Evolutionary conservation across 441 rosid genomes (phyloP), one percentile per base, ranked within the genome.

Genomic region (Jatropha podagrica): DNA sequence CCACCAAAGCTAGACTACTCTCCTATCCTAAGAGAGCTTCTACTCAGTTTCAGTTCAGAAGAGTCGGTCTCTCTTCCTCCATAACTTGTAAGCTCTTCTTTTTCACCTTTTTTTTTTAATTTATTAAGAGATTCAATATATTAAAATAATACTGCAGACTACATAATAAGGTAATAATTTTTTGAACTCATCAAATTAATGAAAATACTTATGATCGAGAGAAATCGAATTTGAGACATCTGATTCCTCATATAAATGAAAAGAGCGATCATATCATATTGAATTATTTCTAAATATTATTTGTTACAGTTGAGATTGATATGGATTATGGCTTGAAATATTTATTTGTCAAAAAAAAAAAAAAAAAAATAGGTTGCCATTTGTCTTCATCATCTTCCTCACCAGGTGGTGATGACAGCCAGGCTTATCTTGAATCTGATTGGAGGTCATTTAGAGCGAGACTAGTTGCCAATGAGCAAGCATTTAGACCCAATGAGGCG

Each of bases 381-480:
- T 56, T 74, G 18, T 17, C 58, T 4, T 82, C 83, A 60, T 85
- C 94, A 76, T 81, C 87, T 56, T 81, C 84, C 58, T 81, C 85
- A 63, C 83, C 82, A 37, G 52, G 76, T 2, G 86, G 82, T n/a
- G 88, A 84, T 59, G 81, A 81, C 54, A 52, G 56, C 72, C 84
- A 81, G 12, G 81, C 83, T 74, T 69, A 44, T 27, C 46, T 63
- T 63, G 85, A 81, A 56, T 72, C 82, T 40, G 96, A 95, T 64
- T 91, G 99, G 99, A 84, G 97, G 55, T 82, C 87, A n/a, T 88
- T 91, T 66, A 85, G 97, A 70, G 99, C 99, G 44, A 86, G 88
- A 70, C 77, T 93, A 15, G 98, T 93, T 7, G 92, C 89, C 0
- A 82, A 76, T 41, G 97, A 90, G 67, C 78, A 78, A 77, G 79